Evolutionary conservation across 768 basidiomycete genomes (phyloP).

Genomic region (Hygrocybe coccinea): DNA sequence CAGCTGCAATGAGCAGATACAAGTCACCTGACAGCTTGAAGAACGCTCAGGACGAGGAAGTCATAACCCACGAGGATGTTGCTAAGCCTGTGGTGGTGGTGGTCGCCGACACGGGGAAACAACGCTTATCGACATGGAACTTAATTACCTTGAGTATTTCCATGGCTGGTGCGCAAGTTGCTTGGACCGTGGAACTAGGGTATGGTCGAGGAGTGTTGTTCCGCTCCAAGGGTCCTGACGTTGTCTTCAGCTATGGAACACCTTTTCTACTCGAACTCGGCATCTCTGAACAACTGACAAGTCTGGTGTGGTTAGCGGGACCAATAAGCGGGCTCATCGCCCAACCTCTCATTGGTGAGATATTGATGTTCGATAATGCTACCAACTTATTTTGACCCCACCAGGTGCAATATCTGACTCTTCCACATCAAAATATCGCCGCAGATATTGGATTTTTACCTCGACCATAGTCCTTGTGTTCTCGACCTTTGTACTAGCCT

Average conservation of each 20-base stretch:
- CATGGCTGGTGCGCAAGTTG: slow-evolving; percentile 92
- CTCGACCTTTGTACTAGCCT: slow-evolving; percentile 77
- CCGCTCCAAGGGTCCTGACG: neutral
- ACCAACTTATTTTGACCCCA: slow-evolving; percentile 24
- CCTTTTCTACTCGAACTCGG: slow-evolving; percentile 74
- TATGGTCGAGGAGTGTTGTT: slow-evolving; percentile 33
- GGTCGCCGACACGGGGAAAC: slow-evolving; percentile 7
- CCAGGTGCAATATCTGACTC: slow-evolving; percentile 93
- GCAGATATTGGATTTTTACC: slow-evolving; percentile 89
- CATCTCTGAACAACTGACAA: slow-evolving; percentile 83
- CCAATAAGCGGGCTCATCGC: slow-evolving; percentile 94
- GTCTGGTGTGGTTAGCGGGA: slow-evolving; percentile 92
- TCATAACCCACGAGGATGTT: slow-evolving; percentile 8
- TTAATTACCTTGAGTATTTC: slow-evolving; percentile 81
- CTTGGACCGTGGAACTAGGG: slow-evolving; percentile 96
- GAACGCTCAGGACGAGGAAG: slow-evolving; percentile 19
- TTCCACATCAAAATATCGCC: slow-evolving; percentile 82
- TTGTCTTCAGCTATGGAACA: slow-evolving; percentile 77
- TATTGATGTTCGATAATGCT: slow-evolving; percentile 15
- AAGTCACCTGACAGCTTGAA: slow-evolving; percentile 28
- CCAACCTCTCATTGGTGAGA: slow-evolving; percentile 91
- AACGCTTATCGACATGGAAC: slow-evolving; percentile 55
- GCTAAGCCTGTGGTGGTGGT: neutral
- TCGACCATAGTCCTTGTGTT: slow-evolving; percentile 77
- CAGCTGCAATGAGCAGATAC: slow-evolving; percentile 35